phyloP scores from a whole-genome alignment of 331 rosid species.

The Erythrophleum ivorense region DNA sequence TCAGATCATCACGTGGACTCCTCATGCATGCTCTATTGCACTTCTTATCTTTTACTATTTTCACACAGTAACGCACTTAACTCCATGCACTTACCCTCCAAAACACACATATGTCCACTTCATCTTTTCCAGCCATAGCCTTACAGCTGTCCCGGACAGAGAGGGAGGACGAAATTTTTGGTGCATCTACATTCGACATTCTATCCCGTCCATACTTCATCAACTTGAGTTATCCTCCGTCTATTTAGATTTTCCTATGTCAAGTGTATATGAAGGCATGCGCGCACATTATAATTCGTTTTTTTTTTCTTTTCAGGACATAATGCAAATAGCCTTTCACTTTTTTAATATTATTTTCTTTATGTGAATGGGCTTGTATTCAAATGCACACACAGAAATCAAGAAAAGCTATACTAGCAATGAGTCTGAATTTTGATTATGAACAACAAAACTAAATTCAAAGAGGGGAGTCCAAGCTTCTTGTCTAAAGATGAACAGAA shows the following conservation, averaged over 20 bases:
- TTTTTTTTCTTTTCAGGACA: neutral
- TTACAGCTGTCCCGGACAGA: constrained; percentile 43
- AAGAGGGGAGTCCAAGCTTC: neutral
- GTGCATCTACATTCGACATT: constrained; percentile 15
- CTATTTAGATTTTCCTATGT: neutral
- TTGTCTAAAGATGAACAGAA: neutral
- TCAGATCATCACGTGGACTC: constrained; percentile 75
- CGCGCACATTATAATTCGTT: neutral
- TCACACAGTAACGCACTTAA: constrained; percentile 7
- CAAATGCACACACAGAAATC: neutral
- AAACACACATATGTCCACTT: neutral
- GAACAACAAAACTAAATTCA: neutral
- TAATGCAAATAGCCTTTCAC: neutral
- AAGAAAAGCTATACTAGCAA: neutral
- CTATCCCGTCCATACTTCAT: too few relatives aligned
- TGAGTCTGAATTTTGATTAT: neutral
- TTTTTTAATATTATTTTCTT: neutral
- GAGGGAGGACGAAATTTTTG: neutral
- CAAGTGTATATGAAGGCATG: neutral
- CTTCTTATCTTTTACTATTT: neutral
- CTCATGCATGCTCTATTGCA: constrained; percentile 52
- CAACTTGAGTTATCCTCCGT: neutral
- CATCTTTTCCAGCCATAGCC: neutral
- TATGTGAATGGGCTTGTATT: neutral
- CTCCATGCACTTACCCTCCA: constrained; percentile 33